phyloP scores from a whole-genome alignment of 352 stramenopile genomes.

The Pythium phragmitis region DNA sequence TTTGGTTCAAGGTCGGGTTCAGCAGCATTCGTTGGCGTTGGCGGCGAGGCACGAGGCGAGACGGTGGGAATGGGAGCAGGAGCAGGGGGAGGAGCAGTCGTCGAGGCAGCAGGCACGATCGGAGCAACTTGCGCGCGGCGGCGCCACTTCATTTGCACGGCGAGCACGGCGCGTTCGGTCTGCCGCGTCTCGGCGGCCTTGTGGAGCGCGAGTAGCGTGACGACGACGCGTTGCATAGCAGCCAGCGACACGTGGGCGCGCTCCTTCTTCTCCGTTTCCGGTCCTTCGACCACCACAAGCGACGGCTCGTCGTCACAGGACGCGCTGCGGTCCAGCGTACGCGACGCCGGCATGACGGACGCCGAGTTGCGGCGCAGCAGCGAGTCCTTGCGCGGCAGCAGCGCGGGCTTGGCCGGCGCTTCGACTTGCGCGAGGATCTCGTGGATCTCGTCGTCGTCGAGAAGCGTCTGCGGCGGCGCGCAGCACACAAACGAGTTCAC shows the following conservation, averaged over 20 bases:
- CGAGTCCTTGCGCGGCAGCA: slow-evolving; percentile 9
- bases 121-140: slow-evolving; percentile 4
- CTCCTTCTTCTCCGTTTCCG: not conserved
- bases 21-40: slow-evolving; percentile 1
- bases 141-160: slow-evolving; percentile 23
- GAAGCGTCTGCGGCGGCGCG: slow-evolving; percentile 21
- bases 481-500: slow-evolving; percentile 26
- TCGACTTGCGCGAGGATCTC: slow-evolving; percentile 24
- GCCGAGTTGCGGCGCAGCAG: slow-evolving; percentile 22
- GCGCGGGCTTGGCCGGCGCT: slow-evolving; percentile 5
- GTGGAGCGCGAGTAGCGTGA: slow-evolving; percentile 14
- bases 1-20: slow-evolving; percentile 16
- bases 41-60: not conserved
- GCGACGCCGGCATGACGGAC: slow-evolving; percentile 21
- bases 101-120: not conserved
- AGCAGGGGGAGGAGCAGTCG: not conserved
- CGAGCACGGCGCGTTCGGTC: slow-evolving; percentile 18
- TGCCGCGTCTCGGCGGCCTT: slow-evolving; percentile 13
- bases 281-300: not conserved
- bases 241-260: slow-evolving; percentile 3
- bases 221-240: slow-evolving; percentile 12
- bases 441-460: slow-evolving; percentile 29
- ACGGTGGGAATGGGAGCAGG: not conserved
- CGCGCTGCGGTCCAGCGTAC: not conserved
- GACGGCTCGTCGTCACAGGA: not conserved